Conservation (phyloP, 225 moss, liverwort and hornwort species). For the Neckera pumila region DNA sequence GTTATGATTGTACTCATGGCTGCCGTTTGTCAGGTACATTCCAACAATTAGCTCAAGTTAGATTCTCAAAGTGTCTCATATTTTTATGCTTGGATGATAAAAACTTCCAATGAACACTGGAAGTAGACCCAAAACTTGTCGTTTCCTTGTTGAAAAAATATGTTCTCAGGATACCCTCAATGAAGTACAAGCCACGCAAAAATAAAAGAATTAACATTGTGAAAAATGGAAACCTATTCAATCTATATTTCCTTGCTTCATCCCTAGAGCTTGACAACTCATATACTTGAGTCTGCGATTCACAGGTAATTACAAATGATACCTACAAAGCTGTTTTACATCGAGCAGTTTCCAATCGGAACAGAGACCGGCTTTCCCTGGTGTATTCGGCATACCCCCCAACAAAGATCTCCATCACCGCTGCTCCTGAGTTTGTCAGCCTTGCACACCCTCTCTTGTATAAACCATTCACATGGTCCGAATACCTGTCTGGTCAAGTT, state of each 20-base stretch:
- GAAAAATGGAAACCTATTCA: background rate
- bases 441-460: conserved; percentile 18
- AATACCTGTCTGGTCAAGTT: conserved; percentile 25
- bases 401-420: conserved; percentile 12
- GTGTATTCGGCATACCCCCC: conserved; percentile 34
- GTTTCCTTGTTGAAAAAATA: background rate
- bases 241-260: background rate
- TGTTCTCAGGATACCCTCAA: background rate
- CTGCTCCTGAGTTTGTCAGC: conserved; percentile 31
- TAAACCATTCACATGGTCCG: conserved; percentile 33
- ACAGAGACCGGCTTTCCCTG: conserved; percentile 17
- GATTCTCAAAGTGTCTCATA: background rate
- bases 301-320: conserved; percentile 31
- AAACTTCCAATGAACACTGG: background rate
- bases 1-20: conserved; percentile 26
- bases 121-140: background rate
- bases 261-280: background rate
- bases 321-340: conserved; percentile 27
- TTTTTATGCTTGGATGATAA: background rate
- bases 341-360: conserved; percentile 15
- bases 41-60: background rate
- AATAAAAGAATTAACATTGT: background rate
- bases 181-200: background rate
- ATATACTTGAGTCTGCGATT: background rate
- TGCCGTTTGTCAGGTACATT: conserved; percentile 33